Conservation (phyloP, 306 rosid genomes). For the Inga laurina region DNA sequence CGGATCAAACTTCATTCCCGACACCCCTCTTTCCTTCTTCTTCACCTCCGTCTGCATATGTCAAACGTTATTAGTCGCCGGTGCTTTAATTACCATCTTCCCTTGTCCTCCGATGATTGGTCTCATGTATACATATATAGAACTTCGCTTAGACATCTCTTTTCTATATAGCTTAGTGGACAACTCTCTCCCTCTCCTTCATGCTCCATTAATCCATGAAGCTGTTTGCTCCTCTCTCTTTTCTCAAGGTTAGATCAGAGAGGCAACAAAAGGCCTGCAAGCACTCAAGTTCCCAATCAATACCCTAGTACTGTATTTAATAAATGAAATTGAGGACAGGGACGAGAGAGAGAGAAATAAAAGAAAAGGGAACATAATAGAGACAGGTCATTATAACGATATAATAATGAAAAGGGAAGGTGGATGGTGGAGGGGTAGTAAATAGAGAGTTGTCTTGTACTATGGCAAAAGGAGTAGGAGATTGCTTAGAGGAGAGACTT, state of each 20-base stretch:
- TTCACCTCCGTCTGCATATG: background rate
- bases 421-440: background rate
- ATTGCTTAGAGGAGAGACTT: slow-evolving; percentile 24
- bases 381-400: slow-evolving; percentile 41
- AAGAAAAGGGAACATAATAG: slow-evolving; percentile 30
- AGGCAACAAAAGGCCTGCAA: slow-evolving; percentile 21
- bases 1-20: slow-evolving; percentile 34
- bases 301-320: slow-evolving; percentile 2
- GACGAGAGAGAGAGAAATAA: background rate
- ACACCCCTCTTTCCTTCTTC: slow-evolving; percentile 29
- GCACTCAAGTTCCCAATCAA: slow-evolving; percentile 39
- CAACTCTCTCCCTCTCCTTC: background rate
- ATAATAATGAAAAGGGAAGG: slow-evolving; percentile 29
- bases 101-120: background rate
- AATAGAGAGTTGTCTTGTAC: slow-evolving; percentile 34
- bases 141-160: background rate
- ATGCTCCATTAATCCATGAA: background rate
- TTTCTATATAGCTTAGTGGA: slow-evolving; percentile 10
- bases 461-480: background rate
- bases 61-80: background rate
- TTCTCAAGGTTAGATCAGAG: slow-evolving; percentile 8
- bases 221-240: background rate
- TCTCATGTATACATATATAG: background rate
- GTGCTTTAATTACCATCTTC: background rate
- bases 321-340: slow-evolving; percentile 1